Base-by-base conservation (phyloP, 2,329 filamentous ascomycete genomes). In the Parafenestella ontariensis region DNA sequence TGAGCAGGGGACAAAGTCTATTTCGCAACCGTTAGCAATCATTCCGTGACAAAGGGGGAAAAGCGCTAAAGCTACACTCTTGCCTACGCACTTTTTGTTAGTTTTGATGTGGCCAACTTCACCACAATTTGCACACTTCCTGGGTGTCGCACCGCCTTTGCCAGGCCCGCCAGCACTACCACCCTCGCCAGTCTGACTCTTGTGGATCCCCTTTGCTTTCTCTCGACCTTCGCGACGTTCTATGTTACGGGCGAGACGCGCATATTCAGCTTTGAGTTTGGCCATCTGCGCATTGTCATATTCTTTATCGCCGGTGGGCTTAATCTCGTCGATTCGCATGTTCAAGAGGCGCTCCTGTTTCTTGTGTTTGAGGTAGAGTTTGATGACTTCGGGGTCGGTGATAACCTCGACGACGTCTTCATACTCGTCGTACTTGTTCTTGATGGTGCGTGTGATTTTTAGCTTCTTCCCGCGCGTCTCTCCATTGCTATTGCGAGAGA, bases 71-170 rank as follows among this genome's bases (percentile, higher is more conserved):
- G 20, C n/a, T 13, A 15, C 20, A 23, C 24, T 31, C 40, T 28
- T 40, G 21, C 21, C 21, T 15, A 44, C 64, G 45, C 56, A 95
- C 92, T 97, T 98, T 81, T 97, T 96, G 82, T 98, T 98, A 43
- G 94, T 98, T 79, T 97, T 97, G 82, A 99, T 99, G 72, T 99
- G 95, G 28, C 95, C 95, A 49, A 96, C 90, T 76, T 95, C 90
- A 46, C 95, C 95, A 78, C 95, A 99, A 77, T 97, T 98, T 64
- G 95, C 95, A 79, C 95, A 99, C 80, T 98, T 98, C 68, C 96
- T 85, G 51, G 84, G 82, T 10, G 86, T 88, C 40, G 82, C 82
- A 31, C 80, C 82, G 28, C 74, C 73, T 47, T 79, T 79, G 40
- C 72, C 73, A 15, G 75, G 73, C 5, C 78, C 78, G 4, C 78